Conservation (phyloP, 305 asterid genomes). For the Fraxinus sp. region DNA sequence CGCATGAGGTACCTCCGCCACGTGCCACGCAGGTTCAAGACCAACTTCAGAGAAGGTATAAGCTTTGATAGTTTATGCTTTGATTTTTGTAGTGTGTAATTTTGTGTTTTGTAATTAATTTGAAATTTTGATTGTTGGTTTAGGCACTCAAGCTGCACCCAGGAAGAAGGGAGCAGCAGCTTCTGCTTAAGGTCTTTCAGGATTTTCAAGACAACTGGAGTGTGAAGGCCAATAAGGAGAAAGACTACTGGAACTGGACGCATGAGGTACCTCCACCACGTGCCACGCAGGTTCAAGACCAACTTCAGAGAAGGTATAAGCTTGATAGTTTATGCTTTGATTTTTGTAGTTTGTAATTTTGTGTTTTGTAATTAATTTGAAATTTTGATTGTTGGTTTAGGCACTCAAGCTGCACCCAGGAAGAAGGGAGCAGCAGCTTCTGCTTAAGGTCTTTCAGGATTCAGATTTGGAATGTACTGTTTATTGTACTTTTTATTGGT, state of each 20-base stretch:
- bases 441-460: slow-evolving; percentile 34
- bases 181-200: slow-evolving; percentile 42
- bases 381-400: slow-evolving; percentile 31
- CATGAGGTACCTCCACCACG: slow-evolving; percentile 88
- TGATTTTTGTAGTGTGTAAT: not conserved
- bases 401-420: slow-evolving; percentile 91
- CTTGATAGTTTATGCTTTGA: slow-evolving; percentile 22
- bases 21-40: slow-evolving; percentile 88
- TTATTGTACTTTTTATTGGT: slow-evolving; percentile 27
- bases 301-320: slow-evolving; percentile 76
- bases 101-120: not conserved
- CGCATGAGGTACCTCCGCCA: slow-evolving; percentile 94
- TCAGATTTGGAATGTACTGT: slow-evolving; percentile 20
- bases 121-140: not conserved
- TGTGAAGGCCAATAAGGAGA: slow-evolving; percentile 83
- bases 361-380: not conserved
- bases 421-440: slow-evolving; percentile 69
- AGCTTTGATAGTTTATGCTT: slow-evolving; percentile 22
- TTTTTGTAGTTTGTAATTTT: not conserved
- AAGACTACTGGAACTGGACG: slow-evolving; percentile 98
- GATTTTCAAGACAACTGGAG: slow-evolving; percentile 91
- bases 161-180: slow-evolving; percentile 76
- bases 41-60: slow-evolving; percentile 84
- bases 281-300: slow-evolving; percentile 89
- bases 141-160: slow-evolving; percentile 89